Percentiles rank a stretch among this genome's conserved stretches.
phyloP scores from a whole-genome alignment of 2,329 filamentous ascomycete genomes.

The Epichloe typhina region DNA sequence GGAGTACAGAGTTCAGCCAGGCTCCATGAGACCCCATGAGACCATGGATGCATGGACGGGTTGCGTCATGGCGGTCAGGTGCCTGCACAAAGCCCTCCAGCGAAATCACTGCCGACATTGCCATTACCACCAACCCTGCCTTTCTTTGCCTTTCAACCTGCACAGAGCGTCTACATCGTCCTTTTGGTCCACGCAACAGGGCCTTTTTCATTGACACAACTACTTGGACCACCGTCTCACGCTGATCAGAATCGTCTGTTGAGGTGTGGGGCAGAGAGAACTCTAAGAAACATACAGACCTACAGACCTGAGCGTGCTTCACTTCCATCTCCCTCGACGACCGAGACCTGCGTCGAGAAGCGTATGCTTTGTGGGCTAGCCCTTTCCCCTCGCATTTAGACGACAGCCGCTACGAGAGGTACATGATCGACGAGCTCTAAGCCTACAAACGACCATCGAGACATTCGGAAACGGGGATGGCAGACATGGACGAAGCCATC shows the following conservation, averaged over 20 bases:
- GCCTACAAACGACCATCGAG: neutral
- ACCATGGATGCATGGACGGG: neutral
- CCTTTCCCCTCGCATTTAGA: neutral
- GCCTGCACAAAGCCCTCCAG: slow-evolving; percentile 10
- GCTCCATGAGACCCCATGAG: too few species aligned
- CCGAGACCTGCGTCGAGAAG: neutral
- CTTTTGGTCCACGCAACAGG: neutral
- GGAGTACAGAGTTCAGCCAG: too few species aligned
- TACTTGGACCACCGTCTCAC: neutral
- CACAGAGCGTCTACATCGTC: neutral
- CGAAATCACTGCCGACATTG: neutral
- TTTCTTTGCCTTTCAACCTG: neutral
- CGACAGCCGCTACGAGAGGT: neutral
- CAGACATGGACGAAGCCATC: slow-evolving; percentile 56
- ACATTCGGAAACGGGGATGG: neutral
- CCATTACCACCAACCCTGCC: too few species aligned
- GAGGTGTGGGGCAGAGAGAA: neutral
- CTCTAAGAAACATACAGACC: neutral
- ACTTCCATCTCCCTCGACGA: neutral
- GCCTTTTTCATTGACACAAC: neutral
- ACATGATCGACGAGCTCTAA: neutral
- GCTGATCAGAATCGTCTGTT: neutral
- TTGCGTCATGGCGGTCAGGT: slow-evolving; percentile 22
- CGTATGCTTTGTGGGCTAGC: too few species aligned
- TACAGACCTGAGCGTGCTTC: neutral